Evolutionary conservation across 805 yeast genomes (phyloP).

Genomic region (Candida krabiensis): DNA sequence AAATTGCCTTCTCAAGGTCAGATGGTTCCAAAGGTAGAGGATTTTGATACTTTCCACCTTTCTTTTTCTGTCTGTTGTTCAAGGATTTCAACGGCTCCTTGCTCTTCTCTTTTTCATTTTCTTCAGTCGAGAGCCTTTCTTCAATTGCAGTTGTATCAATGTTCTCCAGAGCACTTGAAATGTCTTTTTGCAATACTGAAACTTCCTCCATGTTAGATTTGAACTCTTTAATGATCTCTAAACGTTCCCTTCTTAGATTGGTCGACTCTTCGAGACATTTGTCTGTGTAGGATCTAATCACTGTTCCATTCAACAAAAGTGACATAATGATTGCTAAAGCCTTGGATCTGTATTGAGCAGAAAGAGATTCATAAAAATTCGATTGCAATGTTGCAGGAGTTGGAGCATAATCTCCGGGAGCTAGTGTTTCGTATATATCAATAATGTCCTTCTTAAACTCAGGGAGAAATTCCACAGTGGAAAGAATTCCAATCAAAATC

Average conservation of each 20-base stretch:
- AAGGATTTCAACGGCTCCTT: conserved; percentile 18
- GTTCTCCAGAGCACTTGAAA: conserved; percentile 31
- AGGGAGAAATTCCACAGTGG: conserved; percentile 56
- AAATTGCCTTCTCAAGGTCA: conserved; percentile 36
- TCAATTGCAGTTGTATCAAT: conserved; percentile 24
- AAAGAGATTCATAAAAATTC: conserved; percentile 56
- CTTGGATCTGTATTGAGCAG: conserved; percentile 53
- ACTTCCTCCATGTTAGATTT: conserved; percentile 54
- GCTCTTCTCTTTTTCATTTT: conserved; percentile 18
- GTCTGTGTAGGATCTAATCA: conserved; percentile 66
- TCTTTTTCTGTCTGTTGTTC: conserved; percentile 22
- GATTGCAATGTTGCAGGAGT: conserved; percentile 48
- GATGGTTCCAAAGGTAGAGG: conserved; percentile 31
- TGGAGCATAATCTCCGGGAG: conserved; percentile 55
- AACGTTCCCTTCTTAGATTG: conserved; percentile 59
- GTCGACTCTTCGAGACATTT: conserved; percentile 65
- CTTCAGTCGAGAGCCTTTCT: conserved; percentile 24
- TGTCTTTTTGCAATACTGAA: conserved; percentile 42
- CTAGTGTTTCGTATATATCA: conserved; percentile 50
- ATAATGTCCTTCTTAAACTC: conserved; percentile 50
- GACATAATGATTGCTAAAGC: conserved; percentile 64
- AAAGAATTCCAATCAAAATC: conserved; percentile 70
- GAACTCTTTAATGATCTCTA: conserved; percentile 64
- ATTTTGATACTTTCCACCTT: conserved; percentile 29
- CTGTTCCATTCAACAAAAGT: conserved; percentile 55